These are phyloP conservation scores for Penicillium sp. DNA, from an alignment of 2,329 filamentous ascomycete genomes.

Conservation along the genomic window DNA sequence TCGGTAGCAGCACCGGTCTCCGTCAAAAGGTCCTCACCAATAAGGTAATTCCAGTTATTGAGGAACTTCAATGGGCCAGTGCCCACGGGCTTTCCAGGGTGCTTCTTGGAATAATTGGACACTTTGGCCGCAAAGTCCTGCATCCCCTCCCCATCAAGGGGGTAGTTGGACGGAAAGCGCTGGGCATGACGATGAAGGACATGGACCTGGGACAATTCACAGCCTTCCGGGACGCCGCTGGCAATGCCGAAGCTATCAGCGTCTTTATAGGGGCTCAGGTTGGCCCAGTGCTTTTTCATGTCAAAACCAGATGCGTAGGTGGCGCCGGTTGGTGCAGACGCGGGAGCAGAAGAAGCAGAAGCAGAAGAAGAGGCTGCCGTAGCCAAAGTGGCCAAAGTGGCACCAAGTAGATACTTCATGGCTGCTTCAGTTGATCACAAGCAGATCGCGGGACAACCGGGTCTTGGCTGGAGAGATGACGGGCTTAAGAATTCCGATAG, in stretches of 20 bases:
- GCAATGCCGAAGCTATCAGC: slow-evolving; percentile 23
- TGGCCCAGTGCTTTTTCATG: slow-evolving; percentile 29
- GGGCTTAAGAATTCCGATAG: background rate
- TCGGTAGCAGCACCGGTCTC: slow-evolving; percentile 49
- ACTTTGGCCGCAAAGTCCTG: slow-evolving; percentile 49
- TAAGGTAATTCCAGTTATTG: slow-evolving; percentile 48
- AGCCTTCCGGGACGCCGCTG: slow-evolving; percentile 50
- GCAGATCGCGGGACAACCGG: background rate
- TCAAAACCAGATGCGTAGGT: slow-evolving; percentile 30
- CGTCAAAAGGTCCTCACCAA: slow-evolving; percentile 46
- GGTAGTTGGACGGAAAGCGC: slow-evolving; percentile 46
- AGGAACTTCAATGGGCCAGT: slow-evolving; percentile 50
- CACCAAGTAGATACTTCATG: slow-evolving; percentile 12
- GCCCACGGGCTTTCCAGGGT: slow-evolving; percentile 33
- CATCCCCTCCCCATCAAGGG: slow-evolving; percentile 49
- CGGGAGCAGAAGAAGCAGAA: slow-evolving; percentile 5
- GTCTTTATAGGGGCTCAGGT: slow-evolving; percentile 29
- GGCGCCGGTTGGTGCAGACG: slow-evolving; percentile 21
- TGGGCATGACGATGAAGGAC: slow-evolving; percentile 53
- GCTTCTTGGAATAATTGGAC: slow-evolving; percentile 40
- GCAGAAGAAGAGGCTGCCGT: slow-evolving; percentile 5
- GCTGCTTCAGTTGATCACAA: background rate
- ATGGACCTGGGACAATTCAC: slow-evolving; percentile 53
- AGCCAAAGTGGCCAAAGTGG: slow-evolving; percentile 6
- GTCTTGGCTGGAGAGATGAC: background rate